phyloP scores from a whole-genome alignment of 495 filamentous ascomycete genomes.

The Acidiella bohemica region DNA sequence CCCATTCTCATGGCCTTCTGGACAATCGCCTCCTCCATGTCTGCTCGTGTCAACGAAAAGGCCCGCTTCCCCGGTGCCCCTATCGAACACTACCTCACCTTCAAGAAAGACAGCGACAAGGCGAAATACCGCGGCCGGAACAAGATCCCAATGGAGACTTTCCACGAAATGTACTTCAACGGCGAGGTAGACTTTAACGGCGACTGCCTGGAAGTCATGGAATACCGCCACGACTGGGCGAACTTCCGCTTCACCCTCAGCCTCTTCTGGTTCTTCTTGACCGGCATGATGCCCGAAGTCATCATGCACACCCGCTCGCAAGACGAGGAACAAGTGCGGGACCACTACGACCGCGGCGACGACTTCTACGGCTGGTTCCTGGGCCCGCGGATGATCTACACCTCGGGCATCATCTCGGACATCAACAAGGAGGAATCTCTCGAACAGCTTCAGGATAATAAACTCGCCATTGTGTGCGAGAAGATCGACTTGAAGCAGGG shows the following conservation, averaged over 20 bases:
- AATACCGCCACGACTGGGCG: slow-evolving; percentile 81
- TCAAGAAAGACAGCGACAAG: slow-evolving; percentile 61
- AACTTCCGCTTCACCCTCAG: slow-evolving; percentile 64
- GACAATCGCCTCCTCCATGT: slow-evolving; percentile 49
- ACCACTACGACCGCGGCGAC: slow-evolving; percentile 77
- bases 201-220: slow-evolving; percentile 62
- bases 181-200: slow-evolving; percentile 78
- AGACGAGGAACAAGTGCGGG: slow-evolving; percentile 78
- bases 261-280: slow-evolving; percentile 57
- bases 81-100: slow-evolving; percentile 71
- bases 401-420: slow-evolving; percentile 68
- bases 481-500: slow-evolving; percentile 63
- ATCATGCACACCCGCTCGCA: slow-evolving; percentile 69
- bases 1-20: slow-evolving; percentile 63
- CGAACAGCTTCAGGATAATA: slow-evolving; percentile 82
- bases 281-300: slow-evolving; percentile 59
- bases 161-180: slow-evolving; percentile 82
- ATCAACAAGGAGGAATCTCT: slow-evolving; percentile 61
- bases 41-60: slow-evolving; percentile 67
- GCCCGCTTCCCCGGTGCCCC: slow-evolving; percentile 61
- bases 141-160: slow-evolving; percentile 77
- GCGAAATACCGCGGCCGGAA: slow-evolving; percentile 60
- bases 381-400: slow-evolving; percentile 84
- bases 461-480: slow-evolving; percentile 71
- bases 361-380: slow-evolving; percentile 87